A percentile compares a stretch with the other conserved stretches of the same genome.
phyloP scores from a whole-genome alignment of 2,329 filamentous ascomycete genomes.

The Penicillium sp. region DNA sequence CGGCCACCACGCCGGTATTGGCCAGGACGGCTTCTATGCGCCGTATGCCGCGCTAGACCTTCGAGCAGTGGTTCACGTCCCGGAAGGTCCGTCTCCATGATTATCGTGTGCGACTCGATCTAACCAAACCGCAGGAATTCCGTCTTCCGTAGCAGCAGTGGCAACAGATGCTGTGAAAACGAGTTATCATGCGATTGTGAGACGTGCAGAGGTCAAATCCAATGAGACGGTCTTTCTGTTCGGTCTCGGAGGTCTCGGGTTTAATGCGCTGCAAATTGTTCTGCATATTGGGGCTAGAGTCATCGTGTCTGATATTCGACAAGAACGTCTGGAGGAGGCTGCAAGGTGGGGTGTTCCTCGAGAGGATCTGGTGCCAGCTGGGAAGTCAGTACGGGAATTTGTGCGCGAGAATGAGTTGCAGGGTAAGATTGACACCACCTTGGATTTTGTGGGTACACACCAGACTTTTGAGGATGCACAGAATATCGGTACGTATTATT shows the following conservation, averaged over 20 bases:
- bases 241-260: not conserved
- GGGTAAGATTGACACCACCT: constrained; percentile 23
- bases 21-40: not conserved
- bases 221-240: not conserved
- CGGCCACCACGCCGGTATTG: not conserved
- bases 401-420: constrained; percentile 19
- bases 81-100: not conserved
- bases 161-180: not conserved
- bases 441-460: constrained; percentile 31
- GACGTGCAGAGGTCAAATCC: not conserved
- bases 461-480: constrained; percentile 34
- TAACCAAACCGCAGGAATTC: not conserved
- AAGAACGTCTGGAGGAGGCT: not conserved
- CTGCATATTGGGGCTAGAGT: not conserved
- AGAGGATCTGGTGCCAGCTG: constrained; percentile 27
- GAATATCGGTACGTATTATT: not conserved
- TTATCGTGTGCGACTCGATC: not conserved
- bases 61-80: not conserved
- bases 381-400: constrained; percentile 24
- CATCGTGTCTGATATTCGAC: not conserved
- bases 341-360: not conserved
- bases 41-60: not conserved
- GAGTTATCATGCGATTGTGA: not conserved
- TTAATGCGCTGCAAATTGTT: not conserved
- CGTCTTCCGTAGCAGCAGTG: not conserved